Conservation (phyloP, 345 rosid species). For the Orychophragmus violaceus region DNA sequence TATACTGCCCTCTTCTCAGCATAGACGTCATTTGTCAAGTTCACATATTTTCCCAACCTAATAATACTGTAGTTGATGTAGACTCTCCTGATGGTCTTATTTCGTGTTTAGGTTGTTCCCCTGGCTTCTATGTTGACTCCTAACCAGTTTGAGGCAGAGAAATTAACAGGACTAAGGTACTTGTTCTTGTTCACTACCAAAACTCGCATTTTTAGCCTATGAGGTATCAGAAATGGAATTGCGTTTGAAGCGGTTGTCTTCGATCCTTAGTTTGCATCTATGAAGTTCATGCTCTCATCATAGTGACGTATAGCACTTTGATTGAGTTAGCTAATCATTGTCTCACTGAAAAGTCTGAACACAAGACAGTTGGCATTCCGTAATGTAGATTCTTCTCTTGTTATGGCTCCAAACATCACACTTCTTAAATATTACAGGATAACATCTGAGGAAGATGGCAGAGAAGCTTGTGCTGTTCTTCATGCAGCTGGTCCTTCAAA, state of each 20-base stretch:
- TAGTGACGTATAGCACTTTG: neutral
- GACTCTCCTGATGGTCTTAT: neutral
- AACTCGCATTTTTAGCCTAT: neutral
- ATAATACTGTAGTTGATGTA: neutral
- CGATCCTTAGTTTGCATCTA: neutral
- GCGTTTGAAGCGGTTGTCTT: neutral
- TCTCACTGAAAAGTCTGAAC: neutral
- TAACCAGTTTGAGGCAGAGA: conserved; percentile 97
- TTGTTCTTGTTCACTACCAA: neutral
- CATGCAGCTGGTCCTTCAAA: conserved; percentile 95
- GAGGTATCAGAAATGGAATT: neutral
- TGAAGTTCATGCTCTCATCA: neutral
- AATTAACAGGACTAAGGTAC: conserved; percentile 81
- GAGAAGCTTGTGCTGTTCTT: conserved; percentile 83
- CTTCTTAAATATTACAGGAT: conserved; percentile 45
- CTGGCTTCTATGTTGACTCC: conserved; percentile 99
- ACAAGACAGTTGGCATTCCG: neutral
- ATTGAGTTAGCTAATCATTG: neutral
- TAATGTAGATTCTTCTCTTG: neutral
- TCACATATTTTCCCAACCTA: neutral
- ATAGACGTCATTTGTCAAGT: neutral
- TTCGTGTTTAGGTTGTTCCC: conserved; percentile 74
- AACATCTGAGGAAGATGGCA: conserved; percentile 69
- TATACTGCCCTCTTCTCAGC: neutral
- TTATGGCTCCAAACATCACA: neutral